A percentile compares a stretch with the other conserved stretches of the same genome.
Conservation (phyloP, 192 early-diverging fungal species). For the Coemansia nantahalensis region DNA sequence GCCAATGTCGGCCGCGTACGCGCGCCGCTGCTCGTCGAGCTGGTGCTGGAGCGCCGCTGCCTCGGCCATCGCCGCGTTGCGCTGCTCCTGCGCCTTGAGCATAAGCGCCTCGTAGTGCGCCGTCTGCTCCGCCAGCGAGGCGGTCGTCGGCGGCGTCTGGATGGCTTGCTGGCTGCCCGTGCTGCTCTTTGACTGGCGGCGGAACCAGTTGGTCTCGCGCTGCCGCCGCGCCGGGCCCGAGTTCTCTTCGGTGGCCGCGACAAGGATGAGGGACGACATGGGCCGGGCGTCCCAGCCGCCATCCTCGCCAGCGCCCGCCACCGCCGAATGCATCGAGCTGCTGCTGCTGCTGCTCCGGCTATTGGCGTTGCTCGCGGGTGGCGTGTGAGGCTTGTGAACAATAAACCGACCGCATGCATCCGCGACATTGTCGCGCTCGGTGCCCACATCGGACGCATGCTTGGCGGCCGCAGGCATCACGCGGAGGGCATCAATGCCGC, state of each 20-base stretch:
- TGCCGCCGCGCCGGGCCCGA: conserved; percentile 2
- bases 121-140: neutral
- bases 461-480: too few relatives aligned
- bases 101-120: conserved; percentile 26
- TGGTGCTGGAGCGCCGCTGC: conserved; percentile 20
- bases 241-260: conserved; percentile 40
- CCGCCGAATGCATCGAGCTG: neutral
- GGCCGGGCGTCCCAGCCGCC: conserved; percentile 10
- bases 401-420: neutral
- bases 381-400: neutral
- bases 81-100: conserved; percentile 40
- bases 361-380: neutral
- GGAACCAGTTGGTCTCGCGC: conserved; percentile 39
- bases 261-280: conserved; percentile 28
- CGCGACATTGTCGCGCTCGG: conserved; percentile 1
- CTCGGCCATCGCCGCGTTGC: conserved; percentile 32
- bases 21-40: conserved; percentile 12
- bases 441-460: too few relatives aligned
- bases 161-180: neutral
- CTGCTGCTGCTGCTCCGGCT: neutral
- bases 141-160: neutral
- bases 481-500: too few relatives aligned
- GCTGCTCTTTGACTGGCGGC: conserved; percentile 27
- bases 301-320: neutral
- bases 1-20: conserved; percentile 14